phyloP scores from a whole-genome alignment of 495 filamentous ascomycete genomes.

The Glarea lozoyensis region DNA sequence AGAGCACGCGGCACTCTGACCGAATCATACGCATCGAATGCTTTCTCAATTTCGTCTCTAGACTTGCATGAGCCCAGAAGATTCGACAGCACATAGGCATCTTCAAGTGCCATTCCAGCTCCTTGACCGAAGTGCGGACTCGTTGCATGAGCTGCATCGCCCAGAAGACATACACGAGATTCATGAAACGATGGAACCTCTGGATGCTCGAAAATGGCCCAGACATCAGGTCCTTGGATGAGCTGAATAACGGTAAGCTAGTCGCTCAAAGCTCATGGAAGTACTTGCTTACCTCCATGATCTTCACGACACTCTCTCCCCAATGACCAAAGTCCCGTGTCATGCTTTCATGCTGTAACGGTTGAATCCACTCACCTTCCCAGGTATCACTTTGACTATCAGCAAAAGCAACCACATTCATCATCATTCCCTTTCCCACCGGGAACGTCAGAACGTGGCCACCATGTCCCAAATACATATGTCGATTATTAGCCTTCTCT shows the following conservation, averaged over 20 bases:
- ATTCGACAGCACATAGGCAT: constrained; percentile 14
- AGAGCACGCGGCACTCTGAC: constrained; percentile 8
- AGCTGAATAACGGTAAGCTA: too few relatives aligned
- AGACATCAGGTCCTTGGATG: constrained; percentile 39
- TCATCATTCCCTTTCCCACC: constrained; percentile 39
- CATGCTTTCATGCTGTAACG: constrained; percentile 44
- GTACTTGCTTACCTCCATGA: constrained; percentile 30
- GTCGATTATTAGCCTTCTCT: constrained; percentile 35
- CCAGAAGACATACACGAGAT: constrained; percentile 26
- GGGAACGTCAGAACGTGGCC: constrained; percentile 56
- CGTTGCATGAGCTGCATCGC: constrained; percentile 36
- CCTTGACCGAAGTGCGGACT: constrained; percentile 34
- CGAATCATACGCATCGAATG: constrained; percentile 6
- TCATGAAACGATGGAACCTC: constrained; percentile 33
- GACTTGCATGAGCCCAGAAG: constrained; percentile 1
- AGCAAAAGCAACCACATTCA: constrained; percentile 16
- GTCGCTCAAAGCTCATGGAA: constrained; percentile 1
- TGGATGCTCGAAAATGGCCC: constrained; percentile 56
- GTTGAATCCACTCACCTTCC: constrained; percentile 46
- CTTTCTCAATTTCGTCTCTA: constrained; percentile 1
- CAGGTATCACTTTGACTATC: constrained; percentile 20
- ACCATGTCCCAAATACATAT: constrained; percentile 47
- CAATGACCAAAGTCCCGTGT: constrained; percentile 41
- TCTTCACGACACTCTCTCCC: constrained; percentile 36
- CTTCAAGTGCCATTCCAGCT: constrained; percentile 23